phyloP scores from a whole-genome alignment of 768 basidiomycete genomes.

The Phanerodontia chrysosporium region DNA sequence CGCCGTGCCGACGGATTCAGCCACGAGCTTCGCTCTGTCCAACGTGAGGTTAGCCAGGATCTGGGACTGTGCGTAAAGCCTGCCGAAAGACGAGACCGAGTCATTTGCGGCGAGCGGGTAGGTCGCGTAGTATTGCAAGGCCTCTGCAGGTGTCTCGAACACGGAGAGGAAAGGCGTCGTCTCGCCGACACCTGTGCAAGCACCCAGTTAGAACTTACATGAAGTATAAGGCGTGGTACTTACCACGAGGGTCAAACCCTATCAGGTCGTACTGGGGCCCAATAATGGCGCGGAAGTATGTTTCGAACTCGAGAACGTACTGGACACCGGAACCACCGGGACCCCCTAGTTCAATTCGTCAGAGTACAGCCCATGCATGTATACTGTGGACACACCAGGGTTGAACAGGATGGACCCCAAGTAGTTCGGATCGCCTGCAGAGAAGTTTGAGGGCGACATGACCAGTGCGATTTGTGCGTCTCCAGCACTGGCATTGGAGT shows the following conservation, averaged over 20 bases:
- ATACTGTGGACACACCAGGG: constrained; percentile 12
- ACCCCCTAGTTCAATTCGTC: constrained; percentile 8
- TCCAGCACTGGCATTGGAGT: constrained; percentile 15
- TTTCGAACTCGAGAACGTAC: constrained; percentile 4
- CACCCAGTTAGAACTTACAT: background rate
- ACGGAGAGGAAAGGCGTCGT: background rate
- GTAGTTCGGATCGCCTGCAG: constrained; percentile 14
- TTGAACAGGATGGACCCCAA: constrained; percentile 30
- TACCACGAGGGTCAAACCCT: constrained; percentile 28
- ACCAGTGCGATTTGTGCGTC: constrained; percentile 25
- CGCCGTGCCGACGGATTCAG: constrained; percentile 22
- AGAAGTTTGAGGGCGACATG: constrained; percentile 17
- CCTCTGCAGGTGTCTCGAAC: background rate
- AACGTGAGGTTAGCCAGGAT: background rate
- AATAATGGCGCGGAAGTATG: constrained; percentile 16
- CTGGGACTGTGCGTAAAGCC: background rate
- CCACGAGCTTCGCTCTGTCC: background rate
- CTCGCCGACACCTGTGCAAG: constrained; percentile 4
- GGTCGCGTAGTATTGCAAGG: background rate
- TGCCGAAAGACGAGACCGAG: background rate
- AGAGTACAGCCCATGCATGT: background rate
- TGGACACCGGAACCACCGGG: constrained; percentile 25
- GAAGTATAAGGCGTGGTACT: too few species aligned
- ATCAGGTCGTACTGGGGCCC: constrained; percentile 27
- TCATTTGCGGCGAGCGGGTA: background rate